phyloP scores from a whole-genome alignment of 371 early-diverging fungal genomes.

The Sporodiniella umbellata region DNA sequence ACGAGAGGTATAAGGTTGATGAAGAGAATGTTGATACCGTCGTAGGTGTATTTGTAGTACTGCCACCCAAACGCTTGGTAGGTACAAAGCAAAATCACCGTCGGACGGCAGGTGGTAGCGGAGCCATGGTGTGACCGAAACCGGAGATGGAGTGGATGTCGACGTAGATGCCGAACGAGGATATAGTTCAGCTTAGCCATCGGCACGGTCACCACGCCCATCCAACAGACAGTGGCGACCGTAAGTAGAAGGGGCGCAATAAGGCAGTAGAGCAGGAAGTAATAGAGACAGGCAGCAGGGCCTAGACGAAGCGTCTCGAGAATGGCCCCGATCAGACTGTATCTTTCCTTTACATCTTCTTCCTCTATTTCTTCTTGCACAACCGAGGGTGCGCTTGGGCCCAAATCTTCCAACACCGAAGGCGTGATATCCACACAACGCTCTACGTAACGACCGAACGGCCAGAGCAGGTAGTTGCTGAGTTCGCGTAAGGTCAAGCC shows the following conservation, averaged over 20 bases:
- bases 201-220: constrained; percentile 87
- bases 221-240: constrained; percentile 76
- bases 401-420: constrained; percentile 14
- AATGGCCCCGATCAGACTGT: constrained; percentile 14
- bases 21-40: constrained; percentile 95
- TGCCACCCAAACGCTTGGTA: constrained; percentile 77
- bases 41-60: constrained; percentile 92
- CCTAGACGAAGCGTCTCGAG: constrained; percentile 39
- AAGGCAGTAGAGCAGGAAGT: constrained; percentile 35
- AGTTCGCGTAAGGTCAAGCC: constrained; percentile 65
- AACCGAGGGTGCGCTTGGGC: constrained; percentile 10
- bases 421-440: constrained; percentile 30
- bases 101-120: constrained; percentile 31
- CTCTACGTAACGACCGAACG: constrained; percentile 92
- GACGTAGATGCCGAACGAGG: constrained; percentile 70
- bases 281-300: constrained; percentile 64
- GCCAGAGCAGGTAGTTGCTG: constrained; percentile 86
- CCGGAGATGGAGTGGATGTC: constrained; percentile 76
- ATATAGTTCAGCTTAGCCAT: constrained; percentile 92
- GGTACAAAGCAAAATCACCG: constrained; percentile 72
- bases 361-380: constrained; percentile 11
- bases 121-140: constrained; percentile 59
- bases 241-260: not conserved
- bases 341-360: constrained; percentile 4
- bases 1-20: constrained; percentile 87